Evolutionary conservation across 129 eudicot genomes (phyloP).

Genomic region (Escallonia rubra): DNA sequence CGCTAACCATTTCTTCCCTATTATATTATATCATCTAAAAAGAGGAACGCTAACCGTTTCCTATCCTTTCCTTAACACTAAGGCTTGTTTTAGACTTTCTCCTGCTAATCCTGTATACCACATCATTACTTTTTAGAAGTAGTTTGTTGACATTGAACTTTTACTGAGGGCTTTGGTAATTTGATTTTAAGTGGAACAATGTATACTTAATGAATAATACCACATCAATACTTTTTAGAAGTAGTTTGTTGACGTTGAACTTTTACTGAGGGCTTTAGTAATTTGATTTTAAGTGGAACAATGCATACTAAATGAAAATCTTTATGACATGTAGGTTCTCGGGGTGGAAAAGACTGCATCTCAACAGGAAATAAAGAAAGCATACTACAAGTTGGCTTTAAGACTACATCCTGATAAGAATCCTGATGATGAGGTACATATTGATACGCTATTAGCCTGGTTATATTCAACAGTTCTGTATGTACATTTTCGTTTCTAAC

Average conservation of each 20-base stretch:
- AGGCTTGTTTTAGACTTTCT: too few relatives aligned
- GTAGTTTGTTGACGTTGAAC: not conserved
- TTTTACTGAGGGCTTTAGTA: not conserved
- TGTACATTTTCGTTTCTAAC: not conserved
- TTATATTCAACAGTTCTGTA: too few relatives aligned
- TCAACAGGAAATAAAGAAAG: constrained; percentile 85
- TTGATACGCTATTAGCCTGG: not conserved
- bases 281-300: not conserved
- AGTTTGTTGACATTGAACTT: too few relatives aligned
- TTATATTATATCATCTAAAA: too few relatives aligned
- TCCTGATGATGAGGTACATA: constrained; percentile 75
- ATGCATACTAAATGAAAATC: not conserved
- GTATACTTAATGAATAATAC: not conserved
- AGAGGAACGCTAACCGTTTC: too few relatives aligned
- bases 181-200: not conserved
- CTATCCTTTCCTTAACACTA: too few relatives aligned
- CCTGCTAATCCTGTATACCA: too few relatives aligned
- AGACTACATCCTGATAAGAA: constrained; percentile 96
- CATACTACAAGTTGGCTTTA: constrained; percentile 87
- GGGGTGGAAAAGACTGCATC: constrained; percentile 83
- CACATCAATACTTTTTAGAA: constrained; percentile 3
- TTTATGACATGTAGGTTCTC: constrained; percentile 51
- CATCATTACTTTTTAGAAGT: too few relatives aligned
- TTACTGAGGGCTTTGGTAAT: not conserved
- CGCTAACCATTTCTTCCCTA: too few relatives aligned